Base-by-base conservation (phyloP, 306 rosid genomes). In the Geum urbanum region DNA sequence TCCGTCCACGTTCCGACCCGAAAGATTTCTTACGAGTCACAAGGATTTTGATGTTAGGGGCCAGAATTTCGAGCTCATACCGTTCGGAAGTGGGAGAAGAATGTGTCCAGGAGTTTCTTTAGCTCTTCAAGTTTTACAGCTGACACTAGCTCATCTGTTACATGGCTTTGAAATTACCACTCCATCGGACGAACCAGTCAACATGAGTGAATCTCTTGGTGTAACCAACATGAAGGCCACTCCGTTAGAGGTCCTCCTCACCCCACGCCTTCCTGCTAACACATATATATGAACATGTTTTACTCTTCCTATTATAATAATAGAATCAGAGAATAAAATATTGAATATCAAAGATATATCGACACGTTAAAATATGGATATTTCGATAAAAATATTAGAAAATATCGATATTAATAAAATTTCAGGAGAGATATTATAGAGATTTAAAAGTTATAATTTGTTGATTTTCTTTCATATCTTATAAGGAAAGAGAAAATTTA, bases 21-120 rank as follows among this genome's bases (percentile, higher is more conserved):
- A 82, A 35, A 72, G 83, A 7, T 82, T 82, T 14, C 62, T 82
- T 15, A 59, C 72, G 0, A 24, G 35, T 8, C 53, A 35, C 4
- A 52, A 51, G 2, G 66, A 57, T 47, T 2, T 69, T 8, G 81
- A 79, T 43, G 65, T 75, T 12, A 58, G 74, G 49, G 84, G 79
- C 1, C 69, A 75, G 2, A 46, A 45, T 24, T 76, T 75, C 2
- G 67, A 78, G 16, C 10, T 75, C 13, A 67, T 75, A 32, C 83
- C 83, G 49, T 82, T 82, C 32, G 76, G 80, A 15, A 72, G 78
- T 1, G 86, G 86, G 4, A 69, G 85, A 41, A 81, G 82, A 57
- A 57, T 74, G 2, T 77, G 85, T 10, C 85, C 83, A 1, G 81
- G 76, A 43, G 10, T 82, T 4, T 67, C 73, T 0, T 48, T 78